These are phyloP conservation scores for Calonectria leucothoes DNA, from an alignment of 2,329 filamentous ascomycete species.

Conservation along the genomic window DNA sequence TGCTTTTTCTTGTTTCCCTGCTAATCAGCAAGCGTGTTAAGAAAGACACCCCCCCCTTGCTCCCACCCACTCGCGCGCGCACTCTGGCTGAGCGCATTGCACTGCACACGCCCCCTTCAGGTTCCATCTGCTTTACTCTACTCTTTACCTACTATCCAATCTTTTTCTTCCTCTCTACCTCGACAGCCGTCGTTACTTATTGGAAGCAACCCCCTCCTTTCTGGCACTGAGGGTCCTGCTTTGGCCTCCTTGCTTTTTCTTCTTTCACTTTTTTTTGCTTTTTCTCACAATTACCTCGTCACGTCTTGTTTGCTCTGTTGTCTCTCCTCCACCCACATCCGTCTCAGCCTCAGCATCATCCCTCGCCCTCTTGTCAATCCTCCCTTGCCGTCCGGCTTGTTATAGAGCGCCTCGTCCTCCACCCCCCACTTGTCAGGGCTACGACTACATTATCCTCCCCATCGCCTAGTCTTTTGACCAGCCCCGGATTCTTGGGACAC, in stretches of 20 bases:
- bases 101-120: neutral
- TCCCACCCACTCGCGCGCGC: neutral
- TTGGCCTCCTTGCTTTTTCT: conserved; percentile 16
- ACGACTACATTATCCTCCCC: neutral
- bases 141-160: neutral
- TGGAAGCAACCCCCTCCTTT: neutral
- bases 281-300: conserved; percentile 32
- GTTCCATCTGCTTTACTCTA: neutral
- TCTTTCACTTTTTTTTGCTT: conserved; percentile 26
- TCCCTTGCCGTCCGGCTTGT: conserved; percentile 10
- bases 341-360: conserved; percentile 7
- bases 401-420: conserved; percentile 13
- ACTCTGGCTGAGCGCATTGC: neutral
- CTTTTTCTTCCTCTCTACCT: neutral
- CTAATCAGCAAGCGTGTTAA: neutral
- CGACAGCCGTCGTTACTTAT: neutral
- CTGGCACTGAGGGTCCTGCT: too few relatives aligned
- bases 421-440: neutral
- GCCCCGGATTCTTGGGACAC: conserved; percentile 27
- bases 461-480: conserved; percentile 13
- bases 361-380: neutral
- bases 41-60: neutral
- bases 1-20: neutral
- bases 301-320: conserved; percentile 1
- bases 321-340: conserved; percentile 19